Base-by-base conservation (phyloP, 2,329 filamentous ascomycete genomes). In the Ophiostoma australiae region DNA sequence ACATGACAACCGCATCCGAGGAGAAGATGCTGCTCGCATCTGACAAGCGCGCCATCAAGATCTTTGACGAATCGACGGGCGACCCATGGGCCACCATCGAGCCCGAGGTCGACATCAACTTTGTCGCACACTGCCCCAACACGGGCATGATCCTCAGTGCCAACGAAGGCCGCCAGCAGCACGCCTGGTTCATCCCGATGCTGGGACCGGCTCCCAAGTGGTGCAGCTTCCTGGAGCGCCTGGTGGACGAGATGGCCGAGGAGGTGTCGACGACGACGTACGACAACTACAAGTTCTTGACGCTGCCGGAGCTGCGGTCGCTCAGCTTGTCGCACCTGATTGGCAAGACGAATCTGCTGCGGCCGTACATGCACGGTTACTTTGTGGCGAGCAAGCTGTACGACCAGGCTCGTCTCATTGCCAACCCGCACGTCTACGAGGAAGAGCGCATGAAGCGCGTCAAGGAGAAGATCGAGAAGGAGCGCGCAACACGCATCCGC, bases 231-330 rank as follows among this genome's bases (percentile, higher is more conserved):
- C 83, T 99, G 73, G 96, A 99, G 81, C 97, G 96, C 77, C 88
- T 99, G 77, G 95, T 98, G 11, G 95, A 99, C 82, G 96, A 99
- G 80, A 97, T 99, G 93, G 94, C 94, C 10, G 94, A 98, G 78
- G 88, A 90, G 78, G 84, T 85, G 39, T 85, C 84, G 72, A 90
- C 90, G 39, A 90, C 95, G 76, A 92, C 95, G 11, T 99, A 99
- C 83, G 95, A 99, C 81, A 98, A 99, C 81, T 98, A 94, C 87
- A 99, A 98, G 81, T 99, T 99, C 87, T 84, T 99, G 78, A 97
- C 94, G 1, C 80, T 93, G 73, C 89, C 92, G 63, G 94, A 99
- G 79, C 85, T 99, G 70, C 91, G 91, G 76, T 88, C 90, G 48
- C 86, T 99, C 75, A 96, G 92, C 78, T 81, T 99, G 77, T 90